These are phyloP conservation scores for Austroboletus novae-zelandiae DNA, from an alignment of 1,284 basidiomycete species.

Conservation along the genomic window DNA sequence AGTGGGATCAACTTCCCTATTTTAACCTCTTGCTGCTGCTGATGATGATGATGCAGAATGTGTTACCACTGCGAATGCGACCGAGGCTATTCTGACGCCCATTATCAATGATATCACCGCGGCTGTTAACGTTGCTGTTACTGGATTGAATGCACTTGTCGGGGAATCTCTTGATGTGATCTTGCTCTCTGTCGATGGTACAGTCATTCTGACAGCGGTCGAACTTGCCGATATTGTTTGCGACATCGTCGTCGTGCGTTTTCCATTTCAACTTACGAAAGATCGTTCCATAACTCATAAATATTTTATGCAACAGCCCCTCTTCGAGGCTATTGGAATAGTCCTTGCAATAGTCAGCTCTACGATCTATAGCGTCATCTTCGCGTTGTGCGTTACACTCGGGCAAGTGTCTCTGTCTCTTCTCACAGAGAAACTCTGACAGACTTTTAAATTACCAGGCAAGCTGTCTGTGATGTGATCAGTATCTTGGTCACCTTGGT, in stretches of 20 bases:
- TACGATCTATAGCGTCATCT: constrained; percentile 1
- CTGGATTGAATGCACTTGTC: constrained; percentile 1
- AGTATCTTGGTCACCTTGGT: constrained; percentile 6
- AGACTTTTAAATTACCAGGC: background rate
- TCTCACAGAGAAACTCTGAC: constrained; percentile 1
- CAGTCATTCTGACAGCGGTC: background rate
- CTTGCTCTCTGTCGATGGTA: constrained; percentile 12
- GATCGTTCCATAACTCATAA: background rate
- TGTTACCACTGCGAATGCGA: constrained; percentile 12
- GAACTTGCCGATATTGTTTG: constrained; percentile 10
- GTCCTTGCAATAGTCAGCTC: constrained; percentile 10
- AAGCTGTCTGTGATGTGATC: constrained; percentile 6
- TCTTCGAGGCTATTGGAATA: constrained; percentile 1
- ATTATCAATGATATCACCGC: constrained; percentile 9
- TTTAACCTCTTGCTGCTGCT: background rate
- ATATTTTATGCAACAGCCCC: constrained; percentile 4
- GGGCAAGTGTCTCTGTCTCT: background rate
- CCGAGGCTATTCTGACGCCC: constrained; percentile 3
- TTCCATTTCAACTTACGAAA: background rate
- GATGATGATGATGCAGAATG: constrained; percentile 8
- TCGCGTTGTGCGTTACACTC: background rate
- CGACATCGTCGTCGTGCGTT: constrained; percentile 8
- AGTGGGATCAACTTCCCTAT: background rate
- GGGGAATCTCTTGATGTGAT: constrained; percentile 3
- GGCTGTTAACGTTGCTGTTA: constrained; percentile 6